A percentile compares a stretch with the other conserved stretches of the same genome.
Evolutionary conservation across 495 filamentous ascomycete genomes (phyloP).

Genomic region (Neurospora pannonica): DNA sequence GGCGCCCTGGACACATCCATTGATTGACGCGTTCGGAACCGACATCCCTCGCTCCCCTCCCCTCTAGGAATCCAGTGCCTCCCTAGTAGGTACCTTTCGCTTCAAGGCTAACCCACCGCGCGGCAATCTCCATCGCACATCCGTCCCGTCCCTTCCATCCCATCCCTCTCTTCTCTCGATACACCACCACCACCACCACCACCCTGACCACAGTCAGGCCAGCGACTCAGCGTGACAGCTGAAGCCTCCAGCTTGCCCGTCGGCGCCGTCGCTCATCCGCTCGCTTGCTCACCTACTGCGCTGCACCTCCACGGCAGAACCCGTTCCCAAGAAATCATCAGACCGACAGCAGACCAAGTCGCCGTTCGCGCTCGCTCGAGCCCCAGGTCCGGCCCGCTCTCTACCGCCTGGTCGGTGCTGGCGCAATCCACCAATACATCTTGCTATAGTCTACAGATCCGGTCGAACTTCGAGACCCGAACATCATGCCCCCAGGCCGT

Average conservation of each 20-base stretch:
- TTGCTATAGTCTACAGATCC: conserved; percentile 9
- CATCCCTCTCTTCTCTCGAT: background rate
- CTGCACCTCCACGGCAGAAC: background rate
- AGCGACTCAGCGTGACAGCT: background rate
- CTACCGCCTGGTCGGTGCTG: background rate
- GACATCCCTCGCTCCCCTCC: background rate
- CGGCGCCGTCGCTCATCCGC: background rate
- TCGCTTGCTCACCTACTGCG: background rate
- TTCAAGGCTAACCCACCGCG: background rate
- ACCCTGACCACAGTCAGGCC: background rate
- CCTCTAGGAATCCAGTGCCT: background rate
- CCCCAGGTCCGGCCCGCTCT: background rate
- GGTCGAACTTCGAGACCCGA: conserved; percentile 26
- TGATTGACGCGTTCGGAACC: background rate
- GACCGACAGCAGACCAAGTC: background rate
- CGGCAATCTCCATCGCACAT: background rate
- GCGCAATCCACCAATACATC: background rate
- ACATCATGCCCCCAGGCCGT: conserved; percentile 17
- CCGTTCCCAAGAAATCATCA: background rate
- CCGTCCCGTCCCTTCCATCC: background rate
- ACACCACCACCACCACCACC: background rate
- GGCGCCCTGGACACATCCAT: background rate
- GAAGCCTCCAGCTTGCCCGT: background rate
- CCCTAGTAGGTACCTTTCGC: background rate
- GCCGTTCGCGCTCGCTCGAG: background rate